These are phyloP conservation scores for Vanderwaltozyma tropicalis DNA, from an alignment of 805 yeast genomes.

Conservation along the genomic window DNA sequence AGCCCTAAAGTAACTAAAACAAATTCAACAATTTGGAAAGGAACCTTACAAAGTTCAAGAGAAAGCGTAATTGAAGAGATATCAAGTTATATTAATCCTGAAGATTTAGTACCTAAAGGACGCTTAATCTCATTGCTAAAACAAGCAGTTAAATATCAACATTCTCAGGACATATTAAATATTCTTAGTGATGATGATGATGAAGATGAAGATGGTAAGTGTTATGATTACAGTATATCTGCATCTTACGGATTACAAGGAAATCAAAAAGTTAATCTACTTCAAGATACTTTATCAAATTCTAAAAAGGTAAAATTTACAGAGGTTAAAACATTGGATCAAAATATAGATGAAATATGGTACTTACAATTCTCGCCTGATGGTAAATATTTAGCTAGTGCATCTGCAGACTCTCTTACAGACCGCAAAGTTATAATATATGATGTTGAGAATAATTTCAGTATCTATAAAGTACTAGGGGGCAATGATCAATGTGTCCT, in stretches of 20 bases:
- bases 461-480: constrained; percentile 29
- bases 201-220: constrained; percentile 12
- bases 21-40: constrained; percentile 28
- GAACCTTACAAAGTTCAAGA: constrained; percentile 30
- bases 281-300: constrained; percentile 9
- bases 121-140: constrained; percentile 40
- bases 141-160: constrained; percentile 43
- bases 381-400: constrained; percentile 69
- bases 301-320: constrained; percentile 6
- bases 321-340: constrained; percentile 18
- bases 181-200: constrained; percentile 21
- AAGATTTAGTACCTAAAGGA: constrained; percentile 42
- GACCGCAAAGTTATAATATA: constrained; percentile 53
- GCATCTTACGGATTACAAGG: too few species aligned
- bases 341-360: constrained; percentile 77
- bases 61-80: constrained; percentile 33
- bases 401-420: constrained; percentile 42
- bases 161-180: constrained; percentile 28
- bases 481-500: constrained; percentile 48
- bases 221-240: too few species aligned
- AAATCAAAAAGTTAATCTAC: constrained; percentile 6
- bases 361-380: constrained; percentile 63
- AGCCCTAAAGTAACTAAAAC: constrained; percentile 8
- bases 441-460: constrained; percentile 43
- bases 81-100: constrained; percentile 39